These are phyloP conservation scores for Phytophthora pisi DNA, from an alignment of 352 stramenopile genomes.

Conservation along the genomic window DNA sequence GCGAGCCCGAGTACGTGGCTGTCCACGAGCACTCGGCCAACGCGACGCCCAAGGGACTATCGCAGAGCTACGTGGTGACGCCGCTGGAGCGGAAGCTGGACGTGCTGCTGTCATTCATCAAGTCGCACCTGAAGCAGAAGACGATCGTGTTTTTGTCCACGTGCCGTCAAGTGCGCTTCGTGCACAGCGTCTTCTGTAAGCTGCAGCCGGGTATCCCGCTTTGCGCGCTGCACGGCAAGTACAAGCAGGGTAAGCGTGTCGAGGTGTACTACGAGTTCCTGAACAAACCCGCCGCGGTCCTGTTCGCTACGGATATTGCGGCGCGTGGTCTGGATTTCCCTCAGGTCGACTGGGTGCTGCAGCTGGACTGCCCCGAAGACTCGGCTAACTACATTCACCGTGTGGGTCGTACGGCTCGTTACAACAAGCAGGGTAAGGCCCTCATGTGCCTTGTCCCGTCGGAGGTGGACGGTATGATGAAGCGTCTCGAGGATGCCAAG, in stretches of 20 bases:
- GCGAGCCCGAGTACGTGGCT: slow-evolving; percentile 96
- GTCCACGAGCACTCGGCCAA: slow-evolving; percentile 94
- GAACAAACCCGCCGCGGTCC: slow-evolving; percentile 90
- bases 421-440: slow-evolving; percentile 94
- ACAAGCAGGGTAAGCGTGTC: slow-evolving; percentile 98
- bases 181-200: slow-evolving; percentile 96
- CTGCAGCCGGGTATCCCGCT: slow-evolving; percentile 97
- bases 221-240: slow-evolving; percentile 98
- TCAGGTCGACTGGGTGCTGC: slow-evolving; percentile 98
- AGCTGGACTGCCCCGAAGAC: slow-evolving; percentile 98
- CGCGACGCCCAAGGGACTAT: slow-evolving; percentile 92
- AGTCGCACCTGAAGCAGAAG: slow-evolving; percentile 98
- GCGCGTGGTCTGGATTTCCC: slow-evolving; percentile 98
- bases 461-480: slow-evolving; percentile 90
- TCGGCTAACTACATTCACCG: slow-evolving; percentile 98
- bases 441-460: slow-evolving; percentile 93
- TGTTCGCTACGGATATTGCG: slow-evolving; percentile 99
- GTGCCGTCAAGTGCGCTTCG: slow-evolving; percentile 96
- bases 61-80: slow-evolving; percentile 97
- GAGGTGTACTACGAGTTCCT: slow-evolving; percentile 99
- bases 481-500: slow-evolving; percentile 89
- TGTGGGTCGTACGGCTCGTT: slow-evolving; percentile 96
- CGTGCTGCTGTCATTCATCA: slow-evolving; percentile 98
- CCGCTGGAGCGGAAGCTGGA: slow-evolving; percentile 97
- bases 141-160: slow-evolving; percentile 99